phyloP scores from a whole-genome alignment of 495 filamentous ascomycete genomes.

The Neurospora sp. region DNA sequence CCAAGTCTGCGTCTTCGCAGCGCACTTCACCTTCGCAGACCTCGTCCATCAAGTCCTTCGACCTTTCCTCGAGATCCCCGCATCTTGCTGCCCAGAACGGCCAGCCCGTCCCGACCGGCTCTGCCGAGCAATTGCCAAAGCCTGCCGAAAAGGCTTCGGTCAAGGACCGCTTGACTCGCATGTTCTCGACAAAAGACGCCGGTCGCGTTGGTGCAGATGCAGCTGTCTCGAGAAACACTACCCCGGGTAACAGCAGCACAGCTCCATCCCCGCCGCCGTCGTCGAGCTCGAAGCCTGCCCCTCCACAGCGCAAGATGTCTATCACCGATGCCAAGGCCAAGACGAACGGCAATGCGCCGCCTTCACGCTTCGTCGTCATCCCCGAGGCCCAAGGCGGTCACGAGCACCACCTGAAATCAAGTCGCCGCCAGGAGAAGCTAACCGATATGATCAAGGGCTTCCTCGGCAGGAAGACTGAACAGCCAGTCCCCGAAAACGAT shows the following conservation, averaged over 20 bases:
- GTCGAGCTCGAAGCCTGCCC: constrained; percentile 11
- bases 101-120: constrained; percentile 11
- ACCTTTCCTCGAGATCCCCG: constrained; percentile 29
- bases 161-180: constrained; percentile 39
- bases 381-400: constrained; percentile 51
- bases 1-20: constrained; percentile 28
- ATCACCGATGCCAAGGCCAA: constrained; percentile 19
- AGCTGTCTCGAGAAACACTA: constrained; percentile 8
- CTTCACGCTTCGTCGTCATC: constrained; percentile 34
- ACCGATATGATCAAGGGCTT: constrained; percentile 83
- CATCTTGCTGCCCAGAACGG: constrained; percentile 31
- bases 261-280: constrained; percentile 8
- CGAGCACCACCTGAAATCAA: constrained; percentile 75
- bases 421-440: constrained; percentile 88
- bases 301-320: constrained; percentile 21
- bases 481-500: constrained; percentile 59
- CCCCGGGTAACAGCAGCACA: constrained; percentile 2
- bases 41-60: constrained; percentile 36
- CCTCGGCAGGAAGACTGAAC: constrained; percentile 66
- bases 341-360: constrained; percentile 14
- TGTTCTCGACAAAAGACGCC: constrained; percentile 39
- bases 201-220: constrained; percentile 12
- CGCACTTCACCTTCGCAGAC: constrained; percentile 28
- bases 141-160: constrained; percentile 36
- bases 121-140: constrained; percentile 22